Base-by-base conservation (phyloP, 208 protist species). In the Leishmania braziliensis region DNA sequence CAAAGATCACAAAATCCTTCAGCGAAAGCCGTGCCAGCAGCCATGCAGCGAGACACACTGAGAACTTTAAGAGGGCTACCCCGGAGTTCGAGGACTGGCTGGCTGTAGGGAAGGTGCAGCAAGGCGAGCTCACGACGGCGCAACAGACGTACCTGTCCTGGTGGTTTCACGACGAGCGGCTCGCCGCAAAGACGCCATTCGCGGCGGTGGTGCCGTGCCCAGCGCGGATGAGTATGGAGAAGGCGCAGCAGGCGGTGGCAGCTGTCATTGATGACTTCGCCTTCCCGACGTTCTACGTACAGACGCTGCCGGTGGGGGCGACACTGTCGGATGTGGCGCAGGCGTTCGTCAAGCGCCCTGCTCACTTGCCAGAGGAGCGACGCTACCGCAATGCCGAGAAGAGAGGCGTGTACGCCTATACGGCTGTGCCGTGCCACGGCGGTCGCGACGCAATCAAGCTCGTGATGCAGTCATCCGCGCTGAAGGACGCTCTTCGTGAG, bases 101-200 rank as follows among this genome's bases (percentile, higher is more conserved):
- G 33, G 36, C 51, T 12, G 58, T 56, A 4, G 58, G 82, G 29
- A 75, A 83, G 68, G 48, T 68, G 54, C 9, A 75, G 56, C 51
- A 77, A 48, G 75, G 51, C 2, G 58, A 60, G 46, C 23, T 70
- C 58, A 71, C 36, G 48, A 79, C 73, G 36, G 78, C 50, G 18
- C 51, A 79, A 9, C 63, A 56, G 53, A 46, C 69, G 16, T 53
- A 84, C 58, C 43, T 83, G 39, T 83, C 75, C 43, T 80, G 84
- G 26, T 95, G 92, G 92, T 95, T 86, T 74, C 88, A 92, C 51
- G 74, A 86, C 33, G 89, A 93, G 51, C 69, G 51, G 10, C 79
- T 95, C 29, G 79, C 87, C 0, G 78, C 66, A 33, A 86, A 87
- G 81, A 94, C 92, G 18, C 90, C 90, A 2, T 95, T 94, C 71